Percentiles rank a stretch among this genome's conserved stretches.
These are phyloP conservation scores for Breviolum minutum DNA, from an alignment of 73 alveolate genomes.

Conservation along the genomic window DNA sequence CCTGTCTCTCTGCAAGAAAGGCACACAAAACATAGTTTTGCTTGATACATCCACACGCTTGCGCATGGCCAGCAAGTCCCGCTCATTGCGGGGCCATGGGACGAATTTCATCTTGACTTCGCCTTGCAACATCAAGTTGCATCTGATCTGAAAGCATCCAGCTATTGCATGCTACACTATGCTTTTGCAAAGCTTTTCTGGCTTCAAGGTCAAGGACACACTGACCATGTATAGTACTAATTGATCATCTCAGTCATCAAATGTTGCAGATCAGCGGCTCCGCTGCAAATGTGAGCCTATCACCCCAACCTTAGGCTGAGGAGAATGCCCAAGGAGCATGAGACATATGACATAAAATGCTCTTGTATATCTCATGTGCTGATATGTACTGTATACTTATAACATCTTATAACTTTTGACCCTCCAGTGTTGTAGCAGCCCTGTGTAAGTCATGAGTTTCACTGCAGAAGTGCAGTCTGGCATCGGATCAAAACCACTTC, in stretches of 20 bases:
- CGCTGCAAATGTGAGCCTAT: conserved; percentile 62
- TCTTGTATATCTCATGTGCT: no score
- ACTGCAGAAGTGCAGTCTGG: no score
- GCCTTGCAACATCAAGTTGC: background rate
- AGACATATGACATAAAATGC: no score
- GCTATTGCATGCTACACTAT: background rate
- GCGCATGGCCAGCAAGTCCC: conserved; percentile 57
- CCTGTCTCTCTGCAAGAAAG: background rate
- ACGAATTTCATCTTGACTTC: conserved; percentile 37
- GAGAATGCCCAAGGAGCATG: background rate
- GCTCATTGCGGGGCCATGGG: conserved; percentile 61
- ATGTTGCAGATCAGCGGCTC: background rate
- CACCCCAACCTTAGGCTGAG: conserved; percentile 29
- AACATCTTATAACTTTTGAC: no score
- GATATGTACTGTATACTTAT: no score
- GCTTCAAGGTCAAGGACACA: no score
- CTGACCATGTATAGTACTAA: background rate
- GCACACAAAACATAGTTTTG: conserved; percentile 65
- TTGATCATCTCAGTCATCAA: background rate
- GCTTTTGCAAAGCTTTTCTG: background rate
- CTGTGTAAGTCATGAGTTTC: no score
- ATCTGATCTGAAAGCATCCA: background rate
- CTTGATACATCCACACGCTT: conserved; percentile 55
- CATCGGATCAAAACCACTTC: no score
- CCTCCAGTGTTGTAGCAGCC: no score